These are phyloP conservation scores for Pseudogymnoascus sp. DNA, from an alignment of 2,329 filamentous ascomycete genomes.

Conservation along the genomic window DNA sequence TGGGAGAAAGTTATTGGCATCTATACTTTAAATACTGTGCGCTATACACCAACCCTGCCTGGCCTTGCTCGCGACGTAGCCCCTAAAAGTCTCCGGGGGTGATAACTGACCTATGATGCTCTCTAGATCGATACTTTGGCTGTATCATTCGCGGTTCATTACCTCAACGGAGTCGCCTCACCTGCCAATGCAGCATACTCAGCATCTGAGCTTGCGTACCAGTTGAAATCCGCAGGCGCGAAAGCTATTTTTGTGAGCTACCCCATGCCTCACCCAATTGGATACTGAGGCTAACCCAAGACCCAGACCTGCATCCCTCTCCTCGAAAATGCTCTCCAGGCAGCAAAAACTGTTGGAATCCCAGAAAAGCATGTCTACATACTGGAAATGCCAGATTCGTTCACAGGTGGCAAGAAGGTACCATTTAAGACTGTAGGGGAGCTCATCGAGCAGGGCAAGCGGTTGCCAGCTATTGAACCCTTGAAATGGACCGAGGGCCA, in stretches of 20 bases:
- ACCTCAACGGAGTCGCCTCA: constrained; percentile 61
- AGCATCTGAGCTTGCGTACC: constrained; percentile 60
- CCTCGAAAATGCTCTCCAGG: constrained; percentile 56
- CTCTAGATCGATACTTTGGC: constrained; percentile 62
- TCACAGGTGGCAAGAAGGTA: constrained; percentile 29
- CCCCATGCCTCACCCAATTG: not conserved
- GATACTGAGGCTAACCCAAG: not conserved
- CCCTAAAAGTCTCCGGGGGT: not conserved
- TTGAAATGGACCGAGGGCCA: constrained; percentile 53
- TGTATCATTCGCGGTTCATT: constrained; percentile 65
- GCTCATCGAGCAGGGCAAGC: constrained; percentile 50
- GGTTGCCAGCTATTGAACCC: constrained; percentile 41
- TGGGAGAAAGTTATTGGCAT: constrained; percentile 70
- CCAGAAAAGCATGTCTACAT: constrained; percentile 58
- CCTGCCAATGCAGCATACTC: constrained; percentile 72
- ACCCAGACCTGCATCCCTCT: constrained; percentile 54
- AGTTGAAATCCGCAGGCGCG: constrained; percentile 60
- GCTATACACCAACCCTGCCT: constrained; percentile 18
- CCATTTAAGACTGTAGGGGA: constrained; percentile 58
- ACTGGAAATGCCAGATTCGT: constrained; percentile 49
- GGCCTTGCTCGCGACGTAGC: not conserved
- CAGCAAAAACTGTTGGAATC: constrained; percentile 54
- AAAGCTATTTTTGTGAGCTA: constrained; percentile 51
- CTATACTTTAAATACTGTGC: constrained; percentile 67
- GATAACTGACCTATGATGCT: not conserved